Conservation (phyloP, 495 filamentous ascomycete species). For the Xylaria bambusicola region DNA sequence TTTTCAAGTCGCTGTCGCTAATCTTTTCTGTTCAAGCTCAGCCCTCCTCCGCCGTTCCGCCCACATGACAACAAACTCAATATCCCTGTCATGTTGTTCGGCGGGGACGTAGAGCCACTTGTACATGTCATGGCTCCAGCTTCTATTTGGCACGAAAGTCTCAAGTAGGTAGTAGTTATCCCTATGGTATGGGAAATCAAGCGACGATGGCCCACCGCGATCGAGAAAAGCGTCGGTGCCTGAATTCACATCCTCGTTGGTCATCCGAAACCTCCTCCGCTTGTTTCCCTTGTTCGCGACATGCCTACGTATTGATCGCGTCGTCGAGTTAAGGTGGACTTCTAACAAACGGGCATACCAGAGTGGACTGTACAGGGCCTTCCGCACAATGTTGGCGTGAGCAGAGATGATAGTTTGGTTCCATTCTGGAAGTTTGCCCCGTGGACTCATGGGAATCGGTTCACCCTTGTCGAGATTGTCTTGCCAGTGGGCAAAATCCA, state of each 20-base stretch:
- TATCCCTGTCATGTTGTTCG: slow-evolving; percentile 46
- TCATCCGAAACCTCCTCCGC: slow-evolving; percentile 49
- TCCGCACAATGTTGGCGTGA: slow-evolving; percentile 43
- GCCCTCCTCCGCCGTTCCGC: slow-evolving; percentile 16
- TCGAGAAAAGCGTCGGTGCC: slow-evolving; percentile 52
- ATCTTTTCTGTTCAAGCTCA: not conserved
- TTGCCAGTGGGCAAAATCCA: slow-evolving; percentile 60
- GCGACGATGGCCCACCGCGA: slow-evolving; percentile 45
- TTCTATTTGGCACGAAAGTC: slow-evolving; percentile 50
- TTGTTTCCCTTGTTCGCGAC: slow-evolving; percentile 48
- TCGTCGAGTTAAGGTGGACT: slow-evolving; percentile 51
- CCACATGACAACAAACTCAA: slow-evolving; percentile 30
- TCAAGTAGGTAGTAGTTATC: slow-evolving; percentile 59
- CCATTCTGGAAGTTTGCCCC: slow-evolving; percentile 48
- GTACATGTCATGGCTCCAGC: slow-evolving; percentile 40
- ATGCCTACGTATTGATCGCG: slow-evolving; percentile 52
- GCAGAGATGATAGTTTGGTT: slow-evolving; percentile 43
- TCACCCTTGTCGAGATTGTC: slow-evolving; percentile 48
- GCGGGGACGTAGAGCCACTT: slow-evolving; percentile 48
- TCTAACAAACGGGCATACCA: slow-evolving; percentile 55
- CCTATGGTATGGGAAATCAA: slow-evolving; percentile 53
- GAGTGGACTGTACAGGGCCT: slow-evolving; percentile 44
- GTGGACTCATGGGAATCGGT: slow-evolving; percentile 51
- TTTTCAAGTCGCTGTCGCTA: too few species aligned
- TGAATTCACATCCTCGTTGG: slow-evolving; percentile 41